Base-by-base conservation (phyloP, 208 protist species). In the Trypanosoma caninum region DNA sequence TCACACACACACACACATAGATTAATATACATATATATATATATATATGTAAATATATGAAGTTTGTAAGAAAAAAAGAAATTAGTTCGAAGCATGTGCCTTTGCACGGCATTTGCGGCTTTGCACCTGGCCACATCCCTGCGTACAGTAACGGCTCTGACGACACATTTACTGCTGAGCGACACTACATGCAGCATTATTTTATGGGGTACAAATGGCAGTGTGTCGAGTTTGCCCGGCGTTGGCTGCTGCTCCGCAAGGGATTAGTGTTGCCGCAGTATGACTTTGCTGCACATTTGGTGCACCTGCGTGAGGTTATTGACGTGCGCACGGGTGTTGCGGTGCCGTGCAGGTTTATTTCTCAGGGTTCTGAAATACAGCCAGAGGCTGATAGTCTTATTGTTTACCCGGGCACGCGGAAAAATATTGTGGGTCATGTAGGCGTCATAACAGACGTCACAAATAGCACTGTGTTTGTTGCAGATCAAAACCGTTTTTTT, bases 201-300 rank as follows among this genome's bases (percentile, higher is more conserved):
- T 94, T 88, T 62, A 89, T 84, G 75, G 87, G 87, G 14, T 89
- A 88, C 56, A 76, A 84, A 59, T 94, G 87, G 84, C 87, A 94
- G 77, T 94, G 87, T 60, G 87, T 94, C 2, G 83, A 94, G 69
- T 94, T 89, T 57, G 83, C 83, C 27, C 76, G 87, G 18, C 87
- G 87, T 11, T 91, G 81, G 80, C 71, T 94, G 22, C 82, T 78
- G 69, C 40, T 66, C 35, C 63, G 70, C 20, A 84, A 87, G 48
- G 66, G 82, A 11, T 75, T 94, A 18, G 51, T 77, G 31, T 76
- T 94, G 16, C 87, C 78, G 16, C 33, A 51, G 22, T 57, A 37
- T 28, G 62, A 62, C 31, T 53, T 58, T 38, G 45, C 42, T 22
- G 41, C 57, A 10, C 51, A 66, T 53, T 20, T 60, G 5, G 28